Evolutionary conservation across 2,329 filamentous ascomycete genomes (phyloP).

Genomic region (Pseudopithomyces maydicus): DNA sequence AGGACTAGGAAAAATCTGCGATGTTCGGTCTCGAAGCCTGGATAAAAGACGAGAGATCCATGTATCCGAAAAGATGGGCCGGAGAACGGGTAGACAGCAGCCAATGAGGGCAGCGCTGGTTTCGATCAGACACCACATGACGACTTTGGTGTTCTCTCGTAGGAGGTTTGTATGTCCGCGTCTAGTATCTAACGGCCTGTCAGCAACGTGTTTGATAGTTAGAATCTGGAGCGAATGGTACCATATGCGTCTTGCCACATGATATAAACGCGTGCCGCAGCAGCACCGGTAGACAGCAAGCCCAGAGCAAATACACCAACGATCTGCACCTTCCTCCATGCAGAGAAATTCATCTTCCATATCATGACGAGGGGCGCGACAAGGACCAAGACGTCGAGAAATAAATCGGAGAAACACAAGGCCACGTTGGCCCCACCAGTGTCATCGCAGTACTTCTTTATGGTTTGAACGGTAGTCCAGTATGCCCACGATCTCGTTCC

Average conservation of each 20-base stretch:
- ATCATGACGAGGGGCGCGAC: slow-evolving; percentile 8
- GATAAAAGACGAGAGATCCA: not conserved
- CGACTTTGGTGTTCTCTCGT: slow-evolving; percentile 9
- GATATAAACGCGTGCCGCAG: slow-evolving; percentile 6
- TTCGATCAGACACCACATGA: slow-evolving; percentile 7
- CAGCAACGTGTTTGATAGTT: not conserved
- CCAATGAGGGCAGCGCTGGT: slow-evolving; percentile 3
- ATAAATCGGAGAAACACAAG: slow-evolving; percentile 3
- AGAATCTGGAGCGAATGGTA: not conserved
- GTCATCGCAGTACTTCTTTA: slow-evolving; percentile 7
- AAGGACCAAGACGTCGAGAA: slow-evolving; percentile 10
- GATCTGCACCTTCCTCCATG: slow-evolving; percentile 9
- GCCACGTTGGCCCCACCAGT: not conserved
- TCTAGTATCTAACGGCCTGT: not conserved
- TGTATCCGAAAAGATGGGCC: slow-evolving; percentile 8
- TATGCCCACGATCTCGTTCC: slow-evolving; percentile 4
- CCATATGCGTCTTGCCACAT: slow-evolving; percentile 8
- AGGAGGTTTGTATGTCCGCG: slow-evolving; percentile 4
- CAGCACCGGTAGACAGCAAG: slow-evolving; percentile 9
- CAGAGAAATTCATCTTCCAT: slow-evolving; percentile 9
- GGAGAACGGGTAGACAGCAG: slow-evolving; percentile 7
- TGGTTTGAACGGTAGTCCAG: slow-evolving; percentile 8
- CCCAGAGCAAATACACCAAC: slow-evolving; percentile 10
- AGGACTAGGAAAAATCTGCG: not conserved
- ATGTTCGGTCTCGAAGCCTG: slow-evolving; percentile 1